Conservation (phyloP, 2,329 filamentous ascomycete species). For the Monilinia aucupariae region DNA sequence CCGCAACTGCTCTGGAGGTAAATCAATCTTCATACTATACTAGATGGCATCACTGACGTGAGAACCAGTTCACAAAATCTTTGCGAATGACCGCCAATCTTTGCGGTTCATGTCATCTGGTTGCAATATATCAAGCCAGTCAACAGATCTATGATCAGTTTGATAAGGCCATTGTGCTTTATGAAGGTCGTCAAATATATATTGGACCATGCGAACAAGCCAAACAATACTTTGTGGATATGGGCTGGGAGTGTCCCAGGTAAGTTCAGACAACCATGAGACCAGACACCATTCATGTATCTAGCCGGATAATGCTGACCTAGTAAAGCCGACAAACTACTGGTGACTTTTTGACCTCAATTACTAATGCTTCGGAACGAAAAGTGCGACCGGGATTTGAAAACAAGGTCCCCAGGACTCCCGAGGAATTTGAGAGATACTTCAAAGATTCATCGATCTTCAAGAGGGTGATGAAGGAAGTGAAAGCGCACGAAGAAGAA, state of each 20-base stretch:
- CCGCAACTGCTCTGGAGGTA: slow-evolving; percentile 58
- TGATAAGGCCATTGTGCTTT: slow-evolving; percentile 63
- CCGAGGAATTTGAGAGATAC: slow-evolving; percentile 49
- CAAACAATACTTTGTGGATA: slow-evolving; percentile 61
- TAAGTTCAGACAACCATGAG: background rate
- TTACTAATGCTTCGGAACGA: slow-evolving; percentile 60
- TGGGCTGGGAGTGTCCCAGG: slow-evolving; percentile 65
- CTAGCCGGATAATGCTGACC: background rate
- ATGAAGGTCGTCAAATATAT: slow-evolving; percentile 67
- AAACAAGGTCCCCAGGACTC: slow-evolving; percentile 50
- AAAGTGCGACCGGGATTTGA: slow-evolving; percentile 52
- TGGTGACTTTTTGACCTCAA: slow-evolving; percentile 70
- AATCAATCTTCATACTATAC: background rate
- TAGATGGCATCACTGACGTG: background rate
- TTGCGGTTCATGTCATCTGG: slow-evolving; percentile 54
- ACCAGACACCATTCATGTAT: background rate
- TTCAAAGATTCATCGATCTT: slow-evolving; percentile 45
- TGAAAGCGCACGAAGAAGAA: slow-evolving; percentile 46
- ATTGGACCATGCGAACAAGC: slow-evolving; percentile 61
- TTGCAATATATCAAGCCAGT: slow-evolving; percentile 70
- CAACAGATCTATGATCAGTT: slow-evolving; percentile 65
- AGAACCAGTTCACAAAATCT: slow-evolving; percentile 57
- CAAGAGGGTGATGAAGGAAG: slow-evolving; percentile 42
- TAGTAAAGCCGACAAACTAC: slow-evolving; percentile 40
- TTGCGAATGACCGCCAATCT: slow-evolving; percentile 62